These are phyloP conservation scores for Naganishia sp. DNA, from an alignment of 1,284 basidiomycete genomes.

Conservation along the genomic window DNA sequence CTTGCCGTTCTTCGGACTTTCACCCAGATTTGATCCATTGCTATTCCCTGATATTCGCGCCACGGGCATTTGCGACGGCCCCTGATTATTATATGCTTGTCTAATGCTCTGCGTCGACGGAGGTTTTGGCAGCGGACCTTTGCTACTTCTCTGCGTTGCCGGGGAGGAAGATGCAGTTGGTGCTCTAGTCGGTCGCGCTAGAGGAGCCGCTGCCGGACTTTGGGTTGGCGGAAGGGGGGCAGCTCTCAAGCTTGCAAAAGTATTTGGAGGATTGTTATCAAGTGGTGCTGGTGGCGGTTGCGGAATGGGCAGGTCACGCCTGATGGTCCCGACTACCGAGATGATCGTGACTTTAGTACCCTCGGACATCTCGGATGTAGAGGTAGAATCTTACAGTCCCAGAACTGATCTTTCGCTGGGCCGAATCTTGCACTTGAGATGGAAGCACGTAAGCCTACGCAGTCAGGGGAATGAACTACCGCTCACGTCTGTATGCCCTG, in stretches of 20 bases:
- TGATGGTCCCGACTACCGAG: slow-evolving; percentile 49
- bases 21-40: neutral
- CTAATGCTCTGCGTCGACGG: slow-evolving; percentile 26
- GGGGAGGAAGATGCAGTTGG: neutral
- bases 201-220: slow-evolving; percentile 14
- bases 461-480: neutral
- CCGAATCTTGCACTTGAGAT: slow-evolving; percentile 38
- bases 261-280: slow-evolving; percentile 30
- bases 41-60: neutral
- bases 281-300: slow-evolving; percentile 38
- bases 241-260: slow-evolving; percentile 12
- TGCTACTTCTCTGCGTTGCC: slow-evolving; percentile 14
- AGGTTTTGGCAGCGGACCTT: slow-evolving; percentile 28
- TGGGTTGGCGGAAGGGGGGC: slow-evolving; percentile 13
- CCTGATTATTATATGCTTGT: slow-evolving; percentile 11
- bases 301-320: slow-evolving; percentile 41
- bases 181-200: neutral
- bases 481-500: slow-evolving; percentile 61
- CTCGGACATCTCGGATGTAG: neutral
- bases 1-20: slow-evolving; percentile 16
- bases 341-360: neutral
- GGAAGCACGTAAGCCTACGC: slow-evolving; percentile 11
- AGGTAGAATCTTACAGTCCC: slow-evolving; percentile 73
- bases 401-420: slow-evolving; percentile 80
- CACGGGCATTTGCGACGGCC: neutral